Evolutionary conservation across 2,329 filamentous ascomycete species (phyloP).

Genomic region (Salinomyces thailandicus): DNA sequence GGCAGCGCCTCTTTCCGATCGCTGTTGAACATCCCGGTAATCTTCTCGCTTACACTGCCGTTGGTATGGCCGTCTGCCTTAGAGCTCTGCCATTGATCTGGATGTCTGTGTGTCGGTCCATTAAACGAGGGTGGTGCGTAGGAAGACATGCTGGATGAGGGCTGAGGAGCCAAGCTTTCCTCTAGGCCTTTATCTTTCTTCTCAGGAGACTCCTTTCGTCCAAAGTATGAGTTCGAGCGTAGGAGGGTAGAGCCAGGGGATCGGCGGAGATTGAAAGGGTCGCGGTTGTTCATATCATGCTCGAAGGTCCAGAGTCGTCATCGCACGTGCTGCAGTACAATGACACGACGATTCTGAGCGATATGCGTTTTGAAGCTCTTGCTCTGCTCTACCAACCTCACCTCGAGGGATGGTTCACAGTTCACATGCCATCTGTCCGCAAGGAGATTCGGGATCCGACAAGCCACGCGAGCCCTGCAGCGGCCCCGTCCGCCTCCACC

Average conservation of each 20-base stretch:
- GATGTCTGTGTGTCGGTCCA: slow-evolving; percentile 33
- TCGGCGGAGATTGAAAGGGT: slow-evolving; percentile 36
- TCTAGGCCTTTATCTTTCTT: not conserved
- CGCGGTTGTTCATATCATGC: slow-evolving; percentile 34
- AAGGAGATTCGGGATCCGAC: slow-evolving; percentile 5
- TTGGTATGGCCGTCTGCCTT: slow-evolving; percentile 2
- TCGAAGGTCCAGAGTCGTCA: no score
- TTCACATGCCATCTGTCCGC: slow-evolving; percentile 2
- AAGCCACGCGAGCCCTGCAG: slow-evolving; percentile 3
- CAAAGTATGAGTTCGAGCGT: not conserved
- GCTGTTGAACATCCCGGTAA: slow-evolving; percentile 54
- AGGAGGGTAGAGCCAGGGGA: slow-evolving; percentile 3
- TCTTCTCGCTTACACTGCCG: slow-evolving; percentile 47
- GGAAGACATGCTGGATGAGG: slow-evolving; percentile 1
- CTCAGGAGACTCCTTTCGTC: not conserved
- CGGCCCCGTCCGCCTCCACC: not conserved
- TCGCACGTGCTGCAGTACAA: no score
- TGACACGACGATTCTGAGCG: no score
- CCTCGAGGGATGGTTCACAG: no score
- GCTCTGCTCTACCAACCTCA: no score
- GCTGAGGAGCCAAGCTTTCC: slow-evolving; percentile 12
- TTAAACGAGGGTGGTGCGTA: slow-evolving; percentile 26
- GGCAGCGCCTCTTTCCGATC: slow-evolving; percentile 54
- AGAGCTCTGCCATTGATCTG: slow-evolving; percentile 17
- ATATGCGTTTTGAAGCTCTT: no score